These are phyloP conservation scores for Erythrobasidium hasegawianum DNA, from an alignment of 1,284 basidiomycete genomes.

Conservation along the genomic window DNA sequence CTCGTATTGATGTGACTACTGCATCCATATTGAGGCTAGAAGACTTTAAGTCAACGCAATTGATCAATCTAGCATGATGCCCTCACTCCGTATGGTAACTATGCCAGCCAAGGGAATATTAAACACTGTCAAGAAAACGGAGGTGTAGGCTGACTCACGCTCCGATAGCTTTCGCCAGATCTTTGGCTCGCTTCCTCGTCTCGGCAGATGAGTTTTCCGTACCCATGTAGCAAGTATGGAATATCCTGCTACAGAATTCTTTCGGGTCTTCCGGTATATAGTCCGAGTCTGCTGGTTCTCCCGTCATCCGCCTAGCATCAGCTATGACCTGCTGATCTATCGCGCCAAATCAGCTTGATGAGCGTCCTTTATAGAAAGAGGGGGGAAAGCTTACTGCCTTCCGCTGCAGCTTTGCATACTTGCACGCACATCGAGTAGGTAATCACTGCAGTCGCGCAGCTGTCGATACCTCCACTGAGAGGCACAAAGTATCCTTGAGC, in stretches of 20 bases:
- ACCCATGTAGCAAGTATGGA: conserved; percentile 99
- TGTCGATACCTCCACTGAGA: conserved; percentile 95
- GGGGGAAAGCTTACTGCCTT: conserved; percentile 61
- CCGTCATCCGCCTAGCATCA: conserved; percentile 83
- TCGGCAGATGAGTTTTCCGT: conserved; percentile 90
- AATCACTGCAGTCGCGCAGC: conserved; percentile 91
- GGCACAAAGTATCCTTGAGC: conserved; percentile 96
- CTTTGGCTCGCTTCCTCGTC: conserved; percentile 79
- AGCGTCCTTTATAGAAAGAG: neutral
- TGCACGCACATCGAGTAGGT: conserved; percentile 94
- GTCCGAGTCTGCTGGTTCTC: conserved; percentile 70
- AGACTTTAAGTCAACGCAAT: neutral
- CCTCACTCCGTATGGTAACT: conserved; percentile 63
- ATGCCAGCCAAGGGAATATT: no score
- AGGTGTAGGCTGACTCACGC: no score
- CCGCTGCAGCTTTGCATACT: conserved; percentile 67
- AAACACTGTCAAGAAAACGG: no score
- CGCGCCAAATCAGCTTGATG: neutral
- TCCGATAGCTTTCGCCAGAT: conserved; percentile 81
- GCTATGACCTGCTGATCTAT: conserved; percentile 79
- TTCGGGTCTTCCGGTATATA: conserved; percentile 80
- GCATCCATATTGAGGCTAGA: conserved; percentile 82
- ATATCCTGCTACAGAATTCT: conserved; percentile 80
- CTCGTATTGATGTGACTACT: conserved; percentile 74
- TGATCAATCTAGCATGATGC: neutral